phyloP scores from a whole-genome alignment of 345 rosid species.

The Leavenworthia alabamica region DNA sequence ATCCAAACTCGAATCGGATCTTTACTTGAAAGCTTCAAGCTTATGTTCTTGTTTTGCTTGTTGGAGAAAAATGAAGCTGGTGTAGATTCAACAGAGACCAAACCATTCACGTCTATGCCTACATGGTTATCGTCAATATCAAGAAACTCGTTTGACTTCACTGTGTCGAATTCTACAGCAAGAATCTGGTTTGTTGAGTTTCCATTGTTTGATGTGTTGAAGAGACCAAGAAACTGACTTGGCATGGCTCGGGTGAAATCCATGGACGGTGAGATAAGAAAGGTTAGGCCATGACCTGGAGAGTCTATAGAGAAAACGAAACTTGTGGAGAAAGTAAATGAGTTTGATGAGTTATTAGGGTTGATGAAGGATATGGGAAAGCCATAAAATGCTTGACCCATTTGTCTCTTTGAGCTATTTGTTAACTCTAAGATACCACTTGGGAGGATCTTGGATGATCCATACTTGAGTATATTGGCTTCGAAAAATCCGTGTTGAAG shows the following conservation, averaged over 20 bases:
- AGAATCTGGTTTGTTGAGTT: slow-evolving; percentile 39
- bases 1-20: slow-evolving; percentile 51
- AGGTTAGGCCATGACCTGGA: slow-evolving; percentile 45
- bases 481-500: slow-evolving; percentile 38
- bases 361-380: slow-evolving; percentile 35
- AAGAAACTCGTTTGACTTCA: slow-evolving; percentile 36
- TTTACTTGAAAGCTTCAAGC: slow-evolving; percentile 32
- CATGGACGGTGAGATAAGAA: slow-evolving; percentile 33
- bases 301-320: slow-evolving; percentile 37
- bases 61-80: slow-evolving; percentile 38
- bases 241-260: slow-evolving; percentile 21
- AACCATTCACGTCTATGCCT: slow-evolving; percentile 48
- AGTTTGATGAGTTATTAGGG: slow-evolving; percentile 12
- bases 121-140: slow-evolving; percentile 49
- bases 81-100: slow-evolving; percentile 34
- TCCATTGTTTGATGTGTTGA: slow-evolving; percentile 37
- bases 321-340: slow-evolving; percentile 37
- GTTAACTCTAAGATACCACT: slow-evolving; percentile 54
- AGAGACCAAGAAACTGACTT: slow-evolving; percentile 42
- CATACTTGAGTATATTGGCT: slow-evolving; percentile 35
- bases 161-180: slow-evolving; percentile 52
- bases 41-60: slow-evolving; percentile 16
- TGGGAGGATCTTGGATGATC: slow-evolving; percentile 36
- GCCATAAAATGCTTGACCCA: slow-evolving; percentile 43
- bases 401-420: slow-evolving; percentile 31